phyloP scores from a whole-genome alignment of 345 rosid genomes.

The Carallia pectinifolia region DNA sequence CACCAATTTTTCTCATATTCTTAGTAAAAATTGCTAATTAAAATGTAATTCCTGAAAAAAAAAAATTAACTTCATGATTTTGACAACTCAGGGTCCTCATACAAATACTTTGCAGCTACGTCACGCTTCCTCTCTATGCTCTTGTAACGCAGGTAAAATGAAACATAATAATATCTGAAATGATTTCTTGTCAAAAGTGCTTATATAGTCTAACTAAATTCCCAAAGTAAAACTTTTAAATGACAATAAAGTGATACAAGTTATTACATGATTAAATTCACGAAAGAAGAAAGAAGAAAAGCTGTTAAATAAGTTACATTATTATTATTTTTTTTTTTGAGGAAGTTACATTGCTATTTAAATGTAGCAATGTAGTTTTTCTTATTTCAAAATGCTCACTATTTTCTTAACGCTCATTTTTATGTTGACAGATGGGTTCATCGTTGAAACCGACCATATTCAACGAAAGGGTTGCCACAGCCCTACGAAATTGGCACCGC shows the following conservation, averaged over 20 bases:
- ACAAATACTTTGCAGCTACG: conserved; percentile 32
- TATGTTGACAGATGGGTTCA: conserved; percentile 36
- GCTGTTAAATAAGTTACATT: no score
- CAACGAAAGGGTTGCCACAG: conserved; percentile 41
- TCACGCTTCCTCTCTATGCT: conserved; percentile 32
- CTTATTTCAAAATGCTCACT: background rate
- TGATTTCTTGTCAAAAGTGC: no score
- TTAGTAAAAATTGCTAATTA: background rate
- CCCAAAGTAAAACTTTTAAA: background rate
- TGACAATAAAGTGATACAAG: no score
- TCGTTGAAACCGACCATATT: conserved; percentile 41
- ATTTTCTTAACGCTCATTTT: background rate
- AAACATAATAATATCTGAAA: no score
- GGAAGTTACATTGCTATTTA: no score
- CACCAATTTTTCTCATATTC: background rate
- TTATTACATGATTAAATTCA: no score
- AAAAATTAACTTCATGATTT: background rate
- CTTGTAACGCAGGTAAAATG: conserved; percentile 26
- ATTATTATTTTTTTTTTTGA: no score
- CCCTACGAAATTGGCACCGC: conserved; percentile 39
- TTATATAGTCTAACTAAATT: no score
- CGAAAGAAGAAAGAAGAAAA: no score
- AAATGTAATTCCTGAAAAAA: background rate
- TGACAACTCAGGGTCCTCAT: conserved; percentile 21
- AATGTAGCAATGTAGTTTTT: no score